Percentiles rank a stretch among this genome's conserved stretches.
Evolutionary conservation across 108 stramenopile genomes (phyloP).

Genomic region (Stephanodiscus minutulus): DNA sequence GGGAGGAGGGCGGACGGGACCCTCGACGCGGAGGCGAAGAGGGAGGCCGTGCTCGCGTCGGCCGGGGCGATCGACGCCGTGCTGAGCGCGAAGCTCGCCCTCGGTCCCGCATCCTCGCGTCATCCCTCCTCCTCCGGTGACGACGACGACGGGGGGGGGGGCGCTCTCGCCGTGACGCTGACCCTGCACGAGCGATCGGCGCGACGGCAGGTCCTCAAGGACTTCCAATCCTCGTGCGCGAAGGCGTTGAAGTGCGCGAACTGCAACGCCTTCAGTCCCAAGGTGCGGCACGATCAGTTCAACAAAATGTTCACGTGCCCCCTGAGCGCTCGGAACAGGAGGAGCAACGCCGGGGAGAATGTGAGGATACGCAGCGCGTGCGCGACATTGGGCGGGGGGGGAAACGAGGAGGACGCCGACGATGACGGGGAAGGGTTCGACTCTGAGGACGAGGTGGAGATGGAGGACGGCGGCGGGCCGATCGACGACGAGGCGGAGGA

Average conservation of each 20-base stretch:
- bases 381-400: constrained; percentile 34
- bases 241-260: constrained; percentile 76
- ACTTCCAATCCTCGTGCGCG: constrained; percentile 68
- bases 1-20: not conserved
- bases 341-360: constrained; percentile 63
- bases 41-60: constrained; percentile 8
- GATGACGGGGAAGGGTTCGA: constrained; percentile 32
- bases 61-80: constrained; percentile 40
- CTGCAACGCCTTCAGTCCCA: constrained; percentile 88
- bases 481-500: constrained; percentile 35
- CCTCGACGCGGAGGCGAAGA: not conserved
- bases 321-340: constrained; percentile 44
- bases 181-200: constrained; percentile 69
- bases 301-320: constrained; percentile 92
- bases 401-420: constrained; percentile 16
- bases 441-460: constrained; percentile 29
- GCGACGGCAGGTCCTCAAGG: constrained; percentile 65
- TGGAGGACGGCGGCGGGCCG: constrained; percentile 29
- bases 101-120: constrained; percentile 1
- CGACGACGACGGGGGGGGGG: not conserved
- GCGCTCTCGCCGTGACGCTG: constrained; percentile 6
- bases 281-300: constrained; percentile 92
- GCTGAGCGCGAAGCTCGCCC: constrained; percentile 18
- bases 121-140: not conserved
- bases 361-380: constrained; percentile 72